These are phyloP conservation scores for Mitragyna speciosa DNA, from an alignment of 257 asterid species.

Conservation along the genomic window DNA sequence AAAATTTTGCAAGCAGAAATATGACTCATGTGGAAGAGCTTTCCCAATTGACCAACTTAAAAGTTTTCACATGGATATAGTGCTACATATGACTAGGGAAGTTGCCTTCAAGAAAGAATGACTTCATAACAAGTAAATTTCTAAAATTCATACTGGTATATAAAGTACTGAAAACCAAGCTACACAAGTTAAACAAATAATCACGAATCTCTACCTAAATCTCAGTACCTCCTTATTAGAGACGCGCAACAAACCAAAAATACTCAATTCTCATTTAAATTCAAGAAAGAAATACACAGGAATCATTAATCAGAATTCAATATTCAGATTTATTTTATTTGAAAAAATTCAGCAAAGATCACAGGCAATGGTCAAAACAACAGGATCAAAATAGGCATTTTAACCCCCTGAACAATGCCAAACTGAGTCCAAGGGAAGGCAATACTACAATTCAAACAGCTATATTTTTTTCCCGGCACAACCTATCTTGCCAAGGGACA, in stretches of 20 bases:
- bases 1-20: constrained; percentile 7
- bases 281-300: not conserved
- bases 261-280: not conserved
- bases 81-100: not conserved
- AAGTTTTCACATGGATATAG: not conserved
- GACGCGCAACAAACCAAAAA: not conserved
- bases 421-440: not conserved
- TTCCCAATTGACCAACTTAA: not conserved
- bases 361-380: not conserved
- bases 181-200: not conserved
- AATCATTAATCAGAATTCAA: not conserved
- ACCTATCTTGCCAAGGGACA: not conserved
- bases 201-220: not conserved
- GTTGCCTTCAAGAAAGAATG: not conserved
- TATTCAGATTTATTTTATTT: not conserved
- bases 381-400: not conserved
- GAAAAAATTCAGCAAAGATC: not conserved
- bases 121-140: not conserved
- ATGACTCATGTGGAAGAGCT: not conserved
- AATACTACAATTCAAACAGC: not conserved
- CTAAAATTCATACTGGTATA: not conserved
- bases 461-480: not conserved
- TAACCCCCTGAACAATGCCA: not conserved
- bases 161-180: not conserved
- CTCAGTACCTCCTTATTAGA: not conserved